These are phyloP conservation scores for Aspergillus sp. DNA, from an alignment of 2,329 filamentous ascomycete genomes.

Conservation along the genomic window DNA sequence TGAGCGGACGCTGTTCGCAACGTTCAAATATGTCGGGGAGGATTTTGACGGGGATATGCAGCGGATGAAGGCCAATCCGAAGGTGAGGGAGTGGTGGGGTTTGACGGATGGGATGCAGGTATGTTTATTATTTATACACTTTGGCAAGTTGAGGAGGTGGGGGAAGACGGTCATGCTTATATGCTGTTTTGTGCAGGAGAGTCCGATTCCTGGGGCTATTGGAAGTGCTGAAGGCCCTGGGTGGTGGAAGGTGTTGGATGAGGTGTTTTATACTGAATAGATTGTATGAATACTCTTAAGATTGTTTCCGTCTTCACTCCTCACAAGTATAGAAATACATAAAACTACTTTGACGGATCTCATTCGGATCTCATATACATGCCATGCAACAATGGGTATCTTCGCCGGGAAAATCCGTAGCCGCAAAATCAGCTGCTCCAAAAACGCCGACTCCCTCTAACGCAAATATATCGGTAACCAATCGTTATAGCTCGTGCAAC, in stretches of 20 bases:
- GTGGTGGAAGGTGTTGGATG: conserved; percentile 40
- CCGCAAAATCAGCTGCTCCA: conserved; percentile 22
- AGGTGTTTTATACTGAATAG: conserved; percentile 37
- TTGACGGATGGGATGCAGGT: conserved; percentile 77
- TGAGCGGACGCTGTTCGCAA: conserved; percentile 68
- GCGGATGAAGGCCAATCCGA: conserved; percentile 70
- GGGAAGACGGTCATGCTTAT: no score
- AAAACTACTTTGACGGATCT: no score
- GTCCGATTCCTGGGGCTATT: conserved; percentile 33
- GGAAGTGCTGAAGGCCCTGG: conserved; percentile 37
- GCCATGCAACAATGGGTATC: conserved; percentile 29
- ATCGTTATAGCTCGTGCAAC: conserved; percentile 25
- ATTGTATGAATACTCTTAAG: no score
- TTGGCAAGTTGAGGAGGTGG: no score
- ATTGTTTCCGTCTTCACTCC: no score
- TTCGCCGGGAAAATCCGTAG: conserved; percentile 21
- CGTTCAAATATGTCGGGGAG: conserved; percentile 76
- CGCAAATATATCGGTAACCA: conserved; percentile 14
- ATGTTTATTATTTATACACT: not conserved
- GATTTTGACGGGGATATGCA: conserved; percentile 75
- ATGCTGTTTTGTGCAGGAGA: conserved; percentile 26
- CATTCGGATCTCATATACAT: conserved; percentile 14
- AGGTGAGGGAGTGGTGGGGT: conserved; percentile 76
- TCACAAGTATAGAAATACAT: no score
- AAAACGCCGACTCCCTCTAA: conserved; percentile 22